These are phyloP conservation scores for Stellera chamaejasme DNA, from an alignment of 345 rosid species.

Conservation along the genomic window DNA sequence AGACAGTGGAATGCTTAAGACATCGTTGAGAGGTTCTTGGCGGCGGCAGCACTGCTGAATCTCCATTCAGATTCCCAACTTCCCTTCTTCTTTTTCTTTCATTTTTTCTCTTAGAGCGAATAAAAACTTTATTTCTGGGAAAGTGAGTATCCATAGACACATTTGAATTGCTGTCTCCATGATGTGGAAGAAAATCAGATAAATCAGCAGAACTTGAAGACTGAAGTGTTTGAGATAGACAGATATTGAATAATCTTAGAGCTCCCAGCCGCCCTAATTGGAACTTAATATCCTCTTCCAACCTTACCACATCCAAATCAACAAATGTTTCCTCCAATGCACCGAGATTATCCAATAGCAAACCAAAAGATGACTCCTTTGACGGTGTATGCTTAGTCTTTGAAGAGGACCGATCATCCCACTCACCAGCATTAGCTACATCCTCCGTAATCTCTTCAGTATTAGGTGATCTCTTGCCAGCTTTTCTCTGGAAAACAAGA, in stretches of 20 bases:
- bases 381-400: constrained; percentile 11
- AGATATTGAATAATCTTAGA: constrained; percentile 34
- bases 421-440: constrained; percentile 2
- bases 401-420: constrained; percentile 10
- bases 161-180: constrained; percentile 14
- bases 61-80: constrained; percentile 8
- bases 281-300: constrained; percentile 55
- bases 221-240: constrained; percentile 32
- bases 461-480: constrained; percentile 20
- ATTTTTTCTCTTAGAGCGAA: constrained; percentile 33
- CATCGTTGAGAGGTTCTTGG: constrained; percentile 16
- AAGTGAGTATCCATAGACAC: constrained; percentile 11
- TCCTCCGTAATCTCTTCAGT: constrained; percentile 6
- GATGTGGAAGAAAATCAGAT: constrained; percentile 20
- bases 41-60: constrained; percentile 13
- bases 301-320: constrained; percentile 31
- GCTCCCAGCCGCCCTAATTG: constrained; percentile 70
- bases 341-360: constrained; percentile 59
- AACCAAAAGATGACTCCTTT: constrained; percentile 29
- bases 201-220: constrained; percentile 23
- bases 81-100: constrained; percentile 38
- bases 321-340: constrained; percentile 52
- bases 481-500: constrained; percentile 25
- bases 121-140: constrained; percentile 15
- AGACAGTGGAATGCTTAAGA: constrained; percentile 13